A percentile compares a stretch with the other conserved stretches of the same genome.
Conservation (phyloP, 371 early-diverging fungal genomes). For the Syncephalastrum sp. region DNA sequence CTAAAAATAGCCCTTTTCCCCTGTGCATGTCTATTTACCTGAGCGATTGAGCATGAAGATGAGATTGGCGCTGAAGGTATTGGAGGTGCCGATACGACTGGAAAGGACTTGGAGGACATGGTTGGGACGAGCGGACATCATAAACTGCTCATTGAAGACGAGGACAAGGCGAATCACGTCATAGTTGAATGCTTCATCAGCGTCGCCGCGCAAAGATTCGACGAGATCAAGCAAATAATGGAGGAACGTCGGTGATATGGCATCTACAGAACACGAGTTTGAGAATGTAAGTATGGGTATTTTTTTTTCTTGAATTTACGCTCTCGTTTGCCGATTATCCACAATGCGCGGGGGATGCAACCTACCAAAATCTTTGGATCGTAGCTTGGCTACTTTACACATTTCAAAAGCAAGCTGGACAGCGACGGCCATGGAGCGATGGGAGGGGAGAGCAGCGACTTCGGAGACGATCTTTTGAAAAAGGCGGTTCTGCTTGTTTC, state of each 20-base stretch:
- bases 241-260: conserved; percentile 46
- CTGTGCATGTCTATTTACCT: conserved; percentile 38
- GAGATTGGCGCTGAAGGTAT: conserved; percentile 79
- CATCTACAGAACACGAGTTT: conserved; percentile 19
- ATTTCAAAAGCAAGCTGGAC: conserved; percentile 72
- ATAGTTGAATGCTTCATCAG: conserved; percentile 73
- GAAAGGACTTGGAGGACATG: conserved; percentile 58
- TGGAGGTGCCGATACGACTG: conserved; percentile 62
- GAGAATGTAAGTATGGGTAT: neutral
- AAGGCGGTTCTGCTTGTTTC: conserved; percentile 43
- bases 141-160: conserved; percentile 72
- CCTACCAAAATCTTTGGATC: conserved; percentile 61
- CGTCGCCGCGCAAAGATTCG: conserved; percentile 65
- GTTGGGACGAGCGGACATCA: conserved; percentile 54
- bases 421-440: conserved; percentile 37
- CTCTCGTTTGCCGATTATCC: no score
- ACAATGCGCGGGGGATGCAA: neutral
- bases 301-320: no score
- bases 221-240: conserved; percentile 65
- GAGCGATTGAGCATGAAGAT: conserved; percentile 87
- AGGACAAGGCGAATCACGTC: conserved; percentile 65
- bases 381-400: conserved; percentile 66
- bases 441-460: conserved; percentile 38
- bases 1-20: conserved; percentile 9
- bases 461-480: conserved; percentile 50